phyloP scores from a whole-genome alignment of 2,329 filamentous ascomycete species.

The Trichoderma brevicompactum region DNA sequence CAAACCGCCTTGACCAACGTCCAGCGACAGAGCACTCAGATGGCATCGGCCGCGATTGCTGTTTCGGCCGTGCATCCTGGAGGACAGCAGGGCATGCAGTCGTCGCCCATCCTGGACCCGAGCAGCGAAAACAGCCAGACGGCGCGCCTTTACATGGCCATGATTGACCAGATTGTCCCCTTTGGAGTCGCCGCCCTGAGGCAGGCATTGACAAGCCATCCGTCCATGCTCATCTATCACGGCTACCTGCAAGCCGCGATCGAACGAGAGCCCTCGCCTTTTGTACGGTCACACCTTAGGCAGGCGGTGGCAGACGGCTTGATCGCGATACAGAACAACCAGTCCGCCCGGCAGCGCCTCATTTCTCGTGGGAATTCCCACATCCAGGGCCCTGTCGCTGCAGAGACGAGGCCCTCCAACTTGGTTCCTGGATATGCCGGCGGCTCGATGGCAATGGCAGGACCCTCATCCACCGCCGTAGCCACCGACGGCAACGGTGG shows the following conservation, averaged over 20 bases:
- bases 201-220: constrained; percentile 52
- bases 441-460: constrained; percentile 16
- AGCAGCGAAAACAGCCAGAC: constrained; percentile 38
- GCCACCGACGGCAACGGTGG: background rate
- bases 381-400: background rate
- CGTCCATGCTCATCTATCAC: constrained; percentile 54
- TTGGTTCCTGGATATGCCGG: background rate
- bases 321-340: constrained; percentile 51
- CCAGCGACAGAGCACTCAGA: constrained; percentile 24
- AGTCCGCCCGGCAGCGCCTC: constrained; percentile 39
- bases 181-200: constrained; percentile 54
- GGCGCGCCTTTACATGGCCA: constrained; percentile 50
- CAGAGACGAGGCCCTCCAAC: background rate
- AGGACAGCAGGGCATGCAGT: constrained; percentile 13
- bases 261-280: constrained; percentile 54
- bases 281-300: constrained; percentile 54
- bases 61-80: background rate
- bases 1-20: constrained; percentile 29
- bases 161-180: constrained; percentile 59
- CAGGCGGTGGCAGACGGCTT: constrained; percentile 54
- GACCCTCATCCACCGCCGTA: background rate
- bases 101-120: constrained; percentile 21
- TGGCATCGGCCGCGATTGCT: constrained; percentile 23
- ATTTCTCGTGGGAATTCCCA: constrained; percentile 12
- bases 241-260: constrained; percentile 56